Evolutionary conservation across 1,284 basidiomycete species (phyloP).

Genomic region (Earliella scabrosa): DNA sequence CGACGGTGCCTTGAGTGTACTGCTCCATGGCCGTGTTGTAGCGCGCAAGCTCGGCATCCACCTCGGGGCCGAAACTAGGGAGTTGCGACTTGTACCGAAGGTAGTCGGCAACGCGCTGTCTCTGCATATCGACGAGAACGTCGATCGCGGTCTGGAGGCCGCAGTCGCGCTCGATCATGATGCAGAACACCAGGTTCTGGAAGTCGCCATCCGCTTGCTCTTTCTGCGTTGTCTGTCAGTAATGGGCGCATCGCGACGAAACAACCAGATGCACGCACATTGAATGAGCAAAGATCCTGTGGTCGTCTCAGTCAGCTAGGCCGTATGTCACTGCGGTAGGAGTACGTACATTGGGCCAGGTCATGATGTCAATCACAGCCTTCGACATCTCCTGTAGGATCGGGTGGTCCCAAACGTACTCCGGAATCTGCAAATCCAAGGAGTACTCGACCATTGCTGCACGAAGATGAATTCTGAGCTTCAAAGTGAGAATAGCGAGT

Average conservation of each 20-base stretch:
- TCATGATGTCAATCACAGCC: slow-evolving; percentile 51
- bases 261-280: slow-evolving; percentile 35
- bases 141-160: slow-evolving; percentile 49
- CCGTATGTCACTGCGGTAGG: neutral
- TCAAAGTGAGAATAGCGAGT: too few relatives aligned
- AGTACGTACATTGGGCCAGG: slow-evolving; percentile 51
- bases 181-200: slow-evolving; percentile 52
- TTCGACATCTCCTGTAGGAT: slow-evolving; percentile 46
- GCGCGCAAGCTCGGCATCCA: slow-evolving; percentile 42
- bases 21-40: slow-evolving; percentile 49
- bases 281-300: slow-evolving; percentile 53
- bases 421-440: slow-evolving; percentile 48
- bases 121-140: slow-evolving; percentile 47
- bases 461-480: neutral
- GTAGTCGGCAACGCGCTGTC: slow-evolving; percentile 46
- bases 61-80: slow-evolving; percentile 46
- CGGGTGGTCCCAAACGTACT: slow-evolving; percentile 46
- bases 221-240: slow-evolving; percentile 38
- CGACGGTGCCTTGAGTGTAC: slow-evolving; percentile 51
- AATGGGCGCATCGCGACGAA: slow-evolving; percentile 7
- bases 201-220: slow-evolving; percentile 55
- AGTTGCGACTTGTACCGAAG: slow-evolving; percentile 39
- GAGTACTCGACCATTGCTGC: slow-evolving; percentile 53
- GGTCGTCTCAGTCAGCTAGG: neutral
- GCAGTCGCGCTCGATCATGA: slow-evolving; percentile 48